Conservation (phyloP, 208 protist genomes). For the Trypanosoma boissoni region DNA sequence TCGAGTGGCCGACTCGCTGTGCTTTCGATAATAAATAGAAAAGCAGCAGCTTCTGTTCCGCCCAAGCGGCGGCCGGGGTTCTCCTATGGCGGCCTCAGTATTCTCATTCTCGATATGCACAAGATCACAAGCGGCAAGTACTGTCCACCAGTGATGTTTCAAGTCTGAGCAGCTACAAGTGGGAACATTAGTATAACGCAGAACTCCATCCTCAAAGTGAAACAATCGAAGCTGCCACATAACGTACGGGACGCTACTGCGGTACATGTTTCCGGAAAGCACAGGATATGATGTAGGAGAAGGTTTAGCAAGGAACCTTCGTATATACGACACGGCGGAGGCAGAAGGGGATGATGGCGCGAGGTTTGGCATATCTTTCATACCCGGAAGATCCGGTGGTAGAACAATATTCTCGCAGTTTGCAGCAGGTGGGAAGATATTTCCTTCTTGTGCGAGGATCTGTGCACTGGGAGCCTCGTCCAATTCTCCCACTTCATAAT, state of each 20-base stretch:
- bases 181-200: slow-evolving; percentile 11
- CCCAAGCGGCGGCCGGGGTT: slow-evolving; percentile 14
- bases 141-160: slow-evolving; percentile 8
- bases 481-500: too few species aligned
- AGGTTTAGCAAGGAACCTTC: background rate
- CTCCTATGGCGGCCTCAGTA: slow-evolving; percentile 3
- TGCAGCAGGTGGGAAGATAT: too few species aligned
- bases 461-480: too few species aligned
- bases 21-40: slow-evolving; percentile 12
- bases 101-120: slow-evolving; percentile 11
- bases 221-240: slow-evolving; percentile 21
- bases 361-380: too few species aligned
- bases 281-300: background rate
- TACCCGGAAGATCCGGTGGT: too few species aligned
- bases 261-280: slow-evolving; percentile 10
- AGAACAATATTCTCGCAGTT: too few species aligned
- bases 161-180: background rate
- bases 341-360: background rate
- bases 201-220: slow-evolving; percentile 7
- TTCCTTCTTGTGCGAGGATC: too few species aligned
- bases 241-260: slow-evolving; percentile 11
- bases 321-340: background rate
- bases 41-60: slow-evolving; percentile 4
- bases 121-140: slow-evolving; percentile 9
- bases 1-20: background rate